phyloP scores from a whole-genome alignment of 805 yeast genomes.

The Tetrapisispora nanseiensis region DNA sequence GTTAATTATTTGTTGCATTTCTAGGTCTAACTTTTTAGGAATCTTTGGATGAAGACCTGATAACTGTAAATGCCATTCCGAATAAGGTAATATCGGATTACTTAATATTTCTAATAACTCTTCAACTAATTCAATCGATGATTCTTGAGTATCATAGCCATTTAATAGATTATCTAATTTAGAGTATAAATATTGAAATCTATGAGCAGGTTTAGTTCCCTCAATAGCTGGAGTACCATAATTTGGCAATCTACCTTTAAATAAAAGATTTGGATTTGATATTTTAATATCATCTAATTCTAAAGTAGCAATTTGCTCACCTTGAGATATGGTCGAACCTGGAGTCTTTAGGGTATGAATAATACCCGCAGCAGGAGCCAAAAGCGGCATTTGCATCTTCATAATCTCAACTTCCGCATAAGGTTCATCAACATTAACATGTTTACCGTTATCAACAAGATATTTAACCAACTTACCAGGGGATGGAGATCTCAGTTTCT shows the following conservation, averaged over 20 bases:
- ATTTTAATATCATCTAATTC: constrained; percentile 95
- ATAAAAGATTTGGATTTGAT: constrained; percentile 93
- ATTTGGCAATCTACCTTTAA: constrained; percentile 86
- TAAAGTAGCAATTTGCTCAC: constrained; percentile 91
- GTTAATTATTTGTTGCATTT: constrained; percentile 54
- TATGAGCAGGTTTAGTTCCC: constrained; percentile 79
- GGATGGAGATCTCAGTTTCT: constrained; percentile 95
- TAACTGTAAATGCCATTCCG: constrained; percentile 78
- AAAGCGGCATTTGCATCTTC: constrained; percentile 98
- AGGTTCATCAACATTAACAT: constrained; percentile 80
- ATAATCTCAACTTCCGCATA: constrained; percentile 98
- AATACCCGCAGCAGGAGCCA: constrained; percentile 90
- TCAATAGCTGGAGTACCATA: constrained; percentile 71
- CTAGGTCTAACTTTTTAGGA: constrained; percentile 64
- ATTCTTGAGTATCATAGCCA: constrained; percentile 94
- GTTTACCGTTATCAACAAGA: constrained; percentile 92
- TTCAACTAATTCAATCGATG: constrained; percentile 73
- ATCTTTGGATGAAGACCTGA: constrained; percentile 90
- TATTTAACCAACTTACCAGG: constrained; percentile 96
- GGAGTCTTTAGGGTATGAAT: constrained; percentile 94
- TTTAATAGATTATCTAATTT: constrained; percentile 69
- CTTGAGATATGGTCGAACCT: constrained; percentile 90
- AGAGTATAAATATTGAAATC: constrained; percentile 46
- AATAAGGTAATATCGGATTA: constrained; percentile 77
- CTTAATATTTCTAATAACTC: constrained; percentile 65